phyloP scores from a whole-genome alignment of 495 filamentous ascomycete genomes.

The Trichoderma virens region DNA sequence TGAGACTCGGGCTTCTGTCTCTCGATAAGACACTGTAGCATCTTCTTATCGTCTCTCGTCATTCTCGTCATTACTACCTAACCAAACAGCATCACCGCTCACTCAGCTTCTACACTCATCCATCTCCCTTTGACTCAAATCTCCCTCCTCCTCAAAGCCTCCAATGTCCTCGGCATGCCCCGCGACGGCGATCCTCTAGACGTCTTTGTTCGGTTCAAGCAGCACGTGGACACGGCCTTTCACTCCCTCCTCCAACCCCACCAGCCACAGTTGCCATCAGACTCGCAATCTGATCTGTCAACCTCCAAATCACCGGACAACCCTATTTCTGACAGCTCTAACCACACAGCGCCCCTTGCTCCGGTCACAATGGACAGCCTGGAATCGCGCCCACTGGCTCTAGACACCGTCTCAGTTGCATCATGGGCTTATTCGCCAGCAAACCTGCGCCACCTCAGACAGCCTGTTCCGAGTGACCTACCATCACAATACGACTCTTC shows the following conservation, averaged over 20 bases:
- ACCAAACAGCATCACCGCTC: too few relatives aligned
- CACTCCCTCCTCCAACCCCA: slow-evolving; percentile 24
- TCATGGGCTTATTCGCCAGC: slow-evolving; percentile 25
- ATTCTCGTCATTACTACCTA: neutral
- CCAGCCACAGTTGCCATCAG: neutral
- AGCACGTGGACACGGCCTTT: slow-evolving; percentile 29
- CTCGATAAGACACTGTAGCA: too few relatives aligned
- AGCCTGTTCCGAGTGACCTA: slow-evolving; percentile 20
- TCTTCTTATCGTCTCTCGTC: neutral
- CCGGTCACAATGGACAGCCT: slow-evolving; percentile 6
- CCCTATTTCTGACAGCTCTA: neutral
- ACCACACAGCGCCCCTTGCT: neutral
- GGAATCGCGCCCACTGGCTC: neutral
- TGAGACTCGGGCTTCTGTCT: too few relatives aligned
- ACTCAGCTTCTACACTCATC: too few relatives aligned
- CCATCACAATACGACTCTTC: slow-evolving; percentile 14
- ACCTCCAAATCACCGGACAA: slow-evolving; percentile 5
- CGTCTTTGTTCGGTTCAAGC: slow-evolving; percentile 33
- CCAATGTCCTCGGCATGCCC: slow-evolving; percentile 5
- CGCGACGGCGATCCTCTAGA: slow-evolving; percentile 17
- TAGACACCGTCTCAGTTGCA: slow-evolving; percentile 3
- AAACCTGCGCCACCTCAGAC: slow-evolving; percentile 21
- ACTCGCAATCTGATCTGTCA: slow-evolving; percentile 17
- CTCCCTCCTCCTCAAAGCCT: too few relatives aligned
- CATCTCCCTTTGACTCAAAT: too few relatives aligned